Evolutionary conservation across 192 early-diverging fungal species (phyloP).

Genomic region (Phlyctochytrium bullatum): DNA sequence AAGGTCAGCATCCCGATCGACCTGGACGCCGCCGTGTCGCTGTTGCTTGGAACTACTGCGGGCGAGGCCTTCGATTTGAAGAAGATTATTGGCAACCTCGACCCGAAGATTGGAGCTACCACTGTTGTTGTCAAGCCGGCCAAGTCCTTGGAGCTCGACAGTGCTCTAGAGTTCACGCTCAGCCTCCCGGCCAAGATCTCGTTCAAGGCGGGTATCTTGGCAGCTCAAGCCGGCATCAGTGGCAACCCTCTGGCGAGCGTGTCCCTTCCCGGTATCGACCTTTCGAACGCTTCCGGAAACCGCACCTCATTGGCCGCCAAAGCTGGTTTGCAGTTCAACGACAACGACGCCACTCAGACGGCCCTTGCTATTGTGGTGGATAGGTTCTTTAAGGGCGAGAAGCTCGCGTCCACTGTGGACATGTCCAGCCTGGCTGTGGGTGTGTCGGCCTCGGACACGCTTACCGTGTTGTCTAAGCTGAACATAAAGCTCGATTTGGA

Average conservation of each 20-base stretch:
- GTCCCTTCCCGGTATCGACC: slow-evolving; percentile 8
- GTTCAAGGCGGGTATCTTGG: background rate
- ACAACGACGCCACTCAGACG: slow-evolving; percentile 16
- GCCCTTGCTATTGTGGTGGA: slow-evolving; percentile 17
- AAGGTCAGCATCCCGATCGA: background rate
- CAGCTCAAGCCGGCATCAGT: slow-evolving; percentile 5
- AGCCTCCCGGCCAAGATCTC: background rate
- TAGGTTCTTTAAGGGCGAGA: slow-evolving; percentile 4
- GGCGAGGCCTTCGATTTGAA: background rate
- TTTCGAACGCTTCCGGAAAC: slow-evolving; percentile 6
- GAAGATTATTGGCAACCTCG: slow-evolving; percentile 1
- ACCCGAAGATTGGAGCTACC: background rate
- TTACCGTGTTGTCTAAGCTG: no score
- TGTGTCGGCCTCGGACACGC: background rate
- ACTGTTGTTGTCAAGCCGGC: background rate
- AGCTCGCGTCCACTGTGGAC: background rate
- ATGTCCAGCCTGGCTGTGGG: background rate
- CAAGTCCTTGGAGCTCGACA: background rate
- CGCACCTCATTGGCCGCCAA: slow-evolving; percentile 17
- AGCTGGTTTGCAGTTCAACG: slow-evolving; percentile 13
- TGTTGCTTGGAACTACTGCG: background rate
- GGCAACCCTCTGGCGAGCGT: slow-evolving; percentile 19
- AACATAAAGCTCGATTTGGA: background rate
- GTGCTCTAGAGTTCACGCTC: background rate
- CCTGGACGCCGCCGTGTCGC: background rate